phyloP scores from a whole-genome alignment of 805 yeast species.

The Candida germanica region DNA sequence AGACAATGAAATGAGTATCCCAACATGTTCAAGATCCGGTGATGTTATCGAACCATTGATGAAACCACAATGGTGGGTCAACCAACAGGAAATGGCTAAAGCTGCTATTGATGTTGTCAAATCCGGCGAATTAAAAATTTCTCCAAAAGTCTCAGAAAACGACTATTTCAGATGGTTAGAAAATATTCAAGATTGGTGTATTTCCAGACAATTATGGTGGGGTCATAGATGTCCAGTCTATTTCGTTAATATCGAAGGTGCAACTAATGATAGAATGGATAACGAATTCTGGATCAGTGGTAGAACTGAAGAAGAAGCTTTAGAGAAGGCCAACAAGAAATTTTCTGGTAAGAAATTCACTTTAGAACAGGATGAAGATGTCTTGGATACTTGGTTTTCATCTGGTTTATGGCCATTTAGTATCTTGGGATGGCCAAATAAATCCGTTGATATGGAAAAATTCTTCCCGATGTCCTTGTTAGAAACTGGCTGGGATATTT shows the following conservation, averaged over 20 bases:
- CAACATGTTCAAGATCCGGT: constrained; percentile 93
- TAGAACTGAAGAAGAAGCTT: constrained; percentile 77
- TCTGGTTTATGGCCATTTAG: constrained; percentile 98
- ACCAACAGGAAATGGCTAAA: constrained; percentile 83
- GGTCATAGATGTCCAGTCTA: constrained; percentile 98
- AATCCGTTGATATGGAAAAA: constrained; percentile 65
- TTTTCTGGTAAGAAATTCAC: constrained; percentile 70
- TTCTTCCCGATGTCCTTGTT: constrained; percentile 91
- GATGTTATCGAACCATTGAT: constrained; percentile 94
- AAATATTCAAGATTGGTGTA: constrained; percentile 98
- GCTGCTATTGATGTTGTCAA: constrained; percentile 84
- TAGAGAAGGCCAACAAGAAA: constrained; percentile 68
- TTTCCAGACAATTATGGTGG: constrained; percentile 89
- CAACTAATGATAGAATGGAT: constrained; percentile 57
- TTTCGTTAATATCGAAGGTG: constrained; percentile 77
- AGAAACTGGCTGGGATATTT: constrained; percentile 99
- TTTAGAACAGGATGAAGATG: constrained; percentile 95
- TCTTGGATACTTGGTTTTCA: constrained; percentile 97
- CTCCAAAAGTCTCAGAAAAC: constrained; percentile 86
- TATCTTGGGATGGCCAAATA: constrained; percentile 93
- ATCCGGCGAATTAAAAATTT: constrained; percentile 73
- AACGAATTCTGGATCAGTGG: constrained; percentile 91
- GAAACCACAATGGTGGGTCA: constrained; percentile 99
- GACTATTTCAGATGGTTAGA: constrained; percentile 96
- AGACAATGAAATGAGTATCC: constrained; percentile 95